Evolutionary conservation across 2,329 filamentous ascomycete species (phyloP).

Genomic region (Kalaharituber pfeilii): DNA sequence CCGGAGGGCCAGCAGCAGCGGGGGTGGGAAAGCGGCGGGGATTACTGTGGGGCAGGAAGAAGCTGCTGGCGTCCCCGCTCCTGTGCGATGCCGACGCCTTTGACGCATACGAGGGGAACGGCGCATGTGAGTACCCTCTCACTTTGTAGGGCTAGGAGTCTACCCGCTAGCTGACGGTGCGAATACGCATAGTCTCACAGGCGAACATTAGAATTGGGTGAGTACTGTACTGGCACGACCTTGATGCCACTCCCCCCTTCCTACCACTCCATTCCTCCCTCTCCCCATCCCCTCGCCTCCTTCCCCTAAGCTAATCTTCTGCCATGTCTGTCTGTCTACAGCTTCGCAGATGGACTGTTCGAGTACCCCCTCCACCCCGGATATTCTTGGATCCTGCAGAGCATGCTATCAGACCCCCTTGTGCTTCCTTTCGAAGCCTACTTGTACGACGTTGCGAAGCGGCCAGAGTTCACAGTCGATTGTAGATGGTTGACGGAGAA

Average conservation of each 20-base stretch:
- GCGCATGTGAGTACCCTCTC: background rate
- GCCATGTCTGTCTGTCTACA: no score
- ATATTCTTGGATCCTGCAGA: background rate
- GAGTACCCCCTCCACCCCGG: background rate
- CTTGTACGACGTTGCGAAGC: background rate
- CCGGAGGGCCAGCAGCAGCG: no score
- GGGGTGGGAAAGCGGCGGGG: no score
- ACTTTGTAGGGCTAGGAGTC: background rate
- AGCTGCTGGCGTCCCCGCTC: background rate
- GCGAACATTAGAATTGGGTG: background rate
- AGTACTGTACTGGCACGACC: no score
- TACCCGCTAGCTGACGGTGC: no score
- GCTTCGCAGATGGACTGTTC: background rate
- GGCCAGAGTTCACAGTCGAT: background rate
- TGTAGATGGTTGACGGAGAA: background rate
- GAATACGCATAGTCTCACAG: background rate
- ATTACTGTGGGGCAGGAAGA: background rate
- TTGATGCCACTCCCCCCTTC: no score
- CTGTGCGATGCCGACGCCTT: background rate
- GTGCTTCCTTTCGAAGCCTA: background rate
- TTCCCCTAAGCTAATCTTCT: no score
- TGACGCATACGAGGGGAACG: background rate
- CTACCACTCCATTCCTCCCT: no score
- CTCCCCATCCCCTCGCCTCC: no score
- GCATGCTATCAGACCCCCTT: background rate